phyloP scores from a whole-genome alignment of 371 early-diverging fungal genomes.

The Apophysomyces variabilis region DNA sequence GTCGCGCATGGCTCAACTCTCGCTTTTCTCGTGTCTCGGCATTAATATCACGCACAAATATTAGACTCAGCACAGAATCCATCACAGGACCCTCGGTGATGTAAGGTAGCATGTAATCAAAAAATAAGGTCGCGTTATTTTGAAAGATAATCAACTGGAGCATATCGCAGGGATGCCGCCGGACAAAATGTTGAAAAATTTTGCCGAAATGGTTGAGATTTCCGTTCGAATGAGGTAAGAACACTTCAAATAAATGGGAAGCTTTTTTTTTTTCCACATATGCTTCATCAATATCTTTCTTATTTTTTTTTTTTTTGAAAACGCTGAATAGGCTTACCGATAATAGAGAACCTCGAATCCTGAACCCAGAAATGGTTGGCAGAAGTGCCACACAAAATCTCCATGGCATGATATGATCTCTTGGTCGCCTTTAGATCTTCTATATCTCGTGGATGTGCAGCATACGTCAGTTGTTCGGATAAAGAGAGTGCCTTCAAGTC shows the following conservation, averaged over 20 bases:
- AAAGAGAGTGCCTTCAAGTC: slow-evolving; percentile 16
- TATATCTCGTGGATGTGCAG: slow-evolving; percentile 29
- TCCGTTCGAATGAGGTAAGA: slow-evolving; percentile 42
- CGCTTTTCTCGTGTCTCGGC: slow-evolving; percentile 36
- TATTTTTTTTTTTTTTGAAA: no score
- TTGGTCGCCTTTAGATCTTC: slow-evolving; percentile 41
- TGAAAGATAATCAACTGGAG: slow-evolving; percentile 35
- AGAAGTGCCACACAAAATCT: slow-evolving; percentile 45
- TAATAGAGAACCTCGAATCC: slow-evolving; percentile 38
- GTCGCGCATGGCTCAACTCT: slow-evolving; percentile 23
- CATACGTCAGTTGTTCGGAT: slow-evolving; percentile 24
- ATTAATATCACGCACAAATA: slow-evolving; percentile 43
- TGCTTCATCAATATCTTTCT: no score
- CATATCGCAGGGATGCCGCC: slow-evolving; percentile 46
- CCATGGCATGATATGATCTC: slow-evolving; percentile 56
- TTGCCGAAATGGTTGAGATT: slow-evolving; percentile 51
- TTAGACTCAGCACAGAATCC: slow-evolving; percentile 33
- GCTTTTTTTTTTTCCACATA: slow-evolving; percentile 15
- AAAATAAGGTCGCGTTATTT: slow-evolving; percentile 31
- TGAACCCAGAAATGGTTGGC: slow-evolving; percentile 48
- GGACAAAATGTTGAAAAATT: slow-evolving; percentile 44
- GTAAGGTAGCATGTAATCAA: slow-evolving; percentile 45
- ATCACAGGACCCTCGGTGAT: slow-evolving; percentile 29
- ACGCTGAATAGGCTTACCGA: slow-evolving; percentile 27
- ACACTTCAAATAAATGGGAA: slow-evolving; percentile 32